Evolutionary conservation across 1,284 basidiomycete genomes (phyloP), one percentile per base, ranked within the genome.

Genomic region (Termitomyces sp.): DNA sequence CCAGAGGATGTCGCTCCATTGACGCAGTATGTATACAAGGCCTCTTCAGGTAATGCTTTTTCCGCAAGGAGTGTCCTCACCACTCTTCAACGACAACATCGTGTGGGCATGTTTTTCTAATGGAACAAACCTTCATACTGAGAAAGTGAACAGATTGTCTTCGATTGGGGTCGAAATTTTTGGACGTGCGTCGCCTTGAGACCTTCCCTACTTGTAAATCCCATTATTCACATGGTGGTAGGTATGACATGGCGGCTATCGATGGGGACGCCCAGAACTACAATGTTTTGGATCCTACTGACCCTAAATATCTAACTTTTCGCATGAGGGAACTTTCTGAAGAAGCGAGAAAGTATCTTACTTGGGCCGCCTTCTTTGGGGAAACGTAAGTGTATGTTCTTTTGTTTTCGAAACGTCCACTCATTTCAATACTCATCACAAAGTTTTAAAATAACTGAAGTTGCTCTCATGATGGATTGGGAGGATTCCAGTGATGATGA

Each of bases 391-490:
- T 71, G 5, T 13, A 16, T 53, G 4, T 33, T 16, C 9, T 42
- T 38, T 18, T 45, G 21, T 4, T 13, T 42, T 5, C n/a, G 4
- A 8, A 19, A 26, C 38, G 2, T 48, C 39, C 19, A 48, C 35
- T 58, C 19, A 60, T 16, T 11, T 11, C 11, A 11, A 50, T 40
- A 6, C 26, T 28, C 21, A n/a, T 37, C 33, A 52, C 28, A 57
- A n/a, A 85, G 83, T 0, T 87, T 86, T 68, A 85, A 84, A 65
- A 77, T 84, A 2, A 82, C 81, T 0, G 84, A 87, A 62, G 81
- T 86, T 19, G 79, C 82, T 6, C 68, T 82, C 31, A 81, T 86
- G 72, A 82, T 86, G 73, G 84, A 87, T 58, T 81, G 81, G 75
- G 83, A 86, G 64, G 79, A 82, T 57, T 76, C 76, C 6, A 77